Base-by-base conservation (phyloP, 768 basidiomycete species). In the Suillus tomentosus region DNA sequence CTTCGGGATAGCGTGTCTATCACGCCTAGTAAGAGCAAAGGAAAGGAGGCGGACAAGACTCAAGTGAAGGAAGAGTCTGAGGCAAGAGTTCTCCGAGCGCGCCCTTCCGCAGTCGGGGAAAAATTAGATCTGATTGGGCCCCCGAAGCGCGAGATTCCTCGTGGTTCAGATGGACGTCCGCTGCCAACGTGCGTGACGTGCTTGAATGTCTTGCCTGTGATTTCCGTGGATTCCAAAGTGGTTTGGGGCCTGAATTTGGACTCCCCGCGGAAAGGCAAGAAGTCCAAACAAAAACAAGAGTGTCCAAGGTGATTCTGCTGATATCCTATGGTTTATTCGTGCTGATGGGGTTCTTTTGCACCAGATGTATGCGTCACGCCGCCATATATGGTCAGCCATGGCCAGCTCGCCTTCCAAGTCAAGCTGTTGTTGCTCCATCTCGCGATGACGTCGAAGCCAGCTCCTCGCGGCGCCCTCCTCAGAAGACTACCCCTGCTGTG, bases 351-450 rank as follows among this genome's bases (percentile, higher is more conserved):
- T 62, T 69, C 63, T 61, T 56, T 67, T 67, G 50, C 51, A 55
- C 19, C 70, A 92, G 91, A 64, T 94, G 92, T 73, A 81, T 93
- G 75, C 88, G 92, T 22, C 92, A 94, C 74, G 84, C 81, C 69
- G 91, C 89, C 13, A 94, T 94, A 63, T 94, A 93, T 75, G 82
- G 81, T 2, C 79, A 82, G 61, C 74, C 83, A 3, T 94, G 92
- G 92, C 92, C 92, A 24, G 79, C 80, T 57, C 88, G 92, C 61
- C 70, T 85, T 17, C 78, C 84, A 19, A 73, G 65, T 45, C 77
- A 80, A 42, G 82, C 83, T 56, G 0, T 19, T 42, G 84, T 85
- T 17, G 71, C 77, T 6, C 69, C 79, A 43, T 79, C 80, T 47
- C 80, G 83, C 22, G 85, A 86, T 85, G 66, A 79, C 73, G 43